A percentile compares a stretch with the other conserved stretches of the same genome.
Evolutionary conservation across 1,139 yeast species (phyloP).

Genomic region (Geotrichum histeridarum): DNA sequence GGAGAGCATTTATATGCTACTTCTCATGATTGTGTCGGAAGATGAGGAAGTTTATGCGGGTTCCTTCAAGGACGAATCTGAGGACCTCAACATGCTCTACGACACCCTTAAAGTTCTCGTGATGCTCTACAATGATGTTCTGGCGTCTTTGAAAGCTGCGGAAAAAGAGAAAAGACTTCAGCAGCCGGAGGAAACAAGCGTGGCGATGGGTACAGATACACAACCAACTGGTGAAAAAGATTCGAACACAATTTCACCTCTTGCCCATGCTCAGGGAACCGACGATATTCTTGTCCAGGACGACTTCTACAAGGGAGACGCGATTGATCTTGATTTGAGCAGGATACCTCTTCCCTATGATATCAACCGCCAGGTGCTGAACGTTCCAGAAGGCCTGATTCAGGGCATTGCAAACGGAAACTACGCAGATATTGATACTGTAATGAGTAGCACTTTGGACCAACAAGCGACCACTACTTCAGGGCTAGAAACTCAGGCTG

Average conservation of each 20-base stretch:
- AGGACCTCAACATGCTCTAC: conserved; percentile 8
- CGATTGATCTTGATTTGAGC: background rate
- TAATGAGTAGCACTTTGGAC: background rate
- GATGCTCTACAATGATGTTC: conserved; percentile 2
- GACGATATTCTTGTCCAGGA: too few relatives aligned
- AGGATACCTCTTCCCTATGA: conserved; percentile 3
- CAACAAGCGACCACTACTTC: background rate
- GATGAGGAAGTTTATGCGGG: conserved; percentile 11
- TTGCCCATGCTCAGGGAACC: background rate
- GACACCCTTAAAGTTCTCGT: conserved; percentile 10
- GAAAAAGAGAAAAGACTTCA: background rate
- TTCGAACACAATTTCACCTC: background rate
- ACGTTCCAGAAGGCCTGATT: conserved; percentile 1
- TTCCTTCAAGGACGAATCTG: conserved; percentile 15
- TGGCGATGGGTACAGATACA: background rate
- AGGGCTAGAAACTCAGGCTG: background rate
- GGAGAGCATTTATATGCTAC: conserved; percentile 6
- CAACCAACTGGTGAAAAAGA: background rate
- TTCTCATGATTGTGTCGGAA: conserved; percentile 5
- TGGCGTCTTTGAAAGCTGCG: background rate
- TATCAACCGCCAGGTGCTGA: background rate
- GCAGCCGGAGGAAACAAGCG: background rate
- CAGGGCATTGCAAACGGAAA: background rate
- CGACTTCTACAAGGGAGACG: too few relatives aligned
- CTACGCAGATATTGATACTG: background rate